Conservation (phyloP, 805 yeast genomes). For the Nakazawaea ambrosiae region DNA sequence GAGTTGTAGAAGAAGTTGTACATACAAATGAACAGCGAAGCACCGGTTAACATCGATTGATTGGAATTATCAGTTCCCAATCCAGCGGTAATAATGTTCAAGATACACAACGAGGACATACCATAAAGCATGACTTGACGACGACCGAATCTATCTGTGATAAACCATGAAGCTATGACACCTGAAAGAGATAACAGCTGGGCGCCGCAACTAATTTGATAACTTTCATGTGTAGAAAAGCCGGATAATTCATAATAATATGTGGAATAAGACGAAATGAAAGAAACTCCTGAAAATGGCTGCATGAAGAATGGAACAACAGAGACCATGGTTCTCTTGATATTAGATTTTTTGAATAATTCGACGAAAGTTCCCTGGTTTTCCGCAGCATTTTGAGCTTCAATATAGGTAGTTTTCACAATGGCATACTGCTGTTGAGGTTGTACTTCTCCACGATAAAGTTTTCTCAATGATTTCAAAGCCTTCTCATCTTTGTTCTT, state of each 20-base stretch:
- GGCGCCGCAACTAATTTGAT: constrained; percentile 21
- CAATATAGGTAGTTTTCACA: constrained; percentile 10
- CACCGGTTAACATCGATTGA: constrained; percentile 23
- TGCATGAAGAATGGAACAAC: constrained; percentile 34
- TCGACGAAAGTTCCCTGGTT: constrained; percentile 24
- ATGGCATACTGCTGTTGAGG: constrained; percentile 11
- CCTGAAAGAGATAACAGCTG: constrained; percentile 25
- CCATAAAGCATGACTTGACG: constrained; percentile 23
- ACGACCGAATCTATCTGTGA: constrained; percentile 25
- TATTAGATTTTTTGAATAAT: constrained; percentile 36
- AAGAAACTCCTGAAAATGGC: constrained; percentile 38
- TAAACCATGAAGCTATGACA: constrained; percentile 24
- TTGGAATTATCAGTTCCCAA: constrained; percentile 15
- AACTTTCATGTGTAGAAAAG: constrained; percentile 32
- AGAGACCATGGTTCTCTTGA: constrained; percentile 38
- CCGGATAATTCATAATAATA: constrained; percentile 46
- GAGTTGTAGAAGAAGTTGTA: constrained; percentile 21
- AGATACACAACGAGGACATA: constrained; percentile 17
- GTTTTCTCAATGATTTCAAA: constrained; percentile 26
- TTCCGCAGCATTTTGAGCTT: constrained; percentile 3
- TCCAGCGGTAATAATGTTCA: constrained; percentile 22
- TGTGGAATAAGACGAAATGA: constrained; percentile 39
- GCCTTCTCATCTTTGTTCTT: constrained; percentile 35
- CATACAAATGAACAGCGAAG: constrained; percentile 20
- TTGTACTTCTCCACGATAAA: constrained; percentile 3